Base-by-base conservation (phyloP, 257 asterid species). In the Gentiana dahurica region DNA sequence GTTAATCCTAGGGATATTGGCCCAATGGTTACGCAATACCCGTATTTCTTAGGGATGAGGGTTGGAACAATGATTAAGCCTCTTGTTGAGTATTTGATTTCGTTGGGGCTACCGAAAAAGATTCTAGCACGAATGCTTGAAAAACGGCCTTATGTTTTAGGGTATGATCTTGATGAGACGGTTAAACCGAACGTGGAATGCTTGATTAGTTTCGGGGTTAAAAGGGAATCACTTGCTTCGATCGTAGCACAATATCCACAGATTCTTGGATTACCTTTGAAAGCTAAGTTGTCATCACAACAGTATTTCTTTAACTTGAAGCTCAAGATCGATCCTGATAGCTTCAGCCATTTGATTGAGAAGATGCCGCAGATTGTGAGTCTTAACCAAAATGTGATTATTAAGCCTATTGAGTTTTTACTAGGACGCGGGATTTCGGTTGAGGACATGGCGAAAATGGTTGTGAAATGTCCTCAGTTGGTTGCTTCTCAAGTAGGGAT, bases 1-100 rank as follows among this genome's bases (percentile, higher is more conserved):
- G 98, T 91, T 66, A 80, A 75, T 66, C 94, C 88, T 0, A 81
- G 96, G 70, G 96, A 91, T 62, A 79, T 87, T 45, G 98, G 98
- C n/a, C 94, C 98, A 0, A 91, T 91, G 97, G 93, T 80, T 50
- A 87, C 98, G 5, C 96, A 91, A 50, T 87, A 91, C 70, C 98
- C 98, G 0, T 91, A 81, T 66, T 3, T 87, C 41, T 76, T 91
- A 70, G 98, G 98, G 39, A 85, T 91, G 96, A 81, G 98, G 63
- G 97, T 91, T 12, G 98, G 96, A 69, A 91, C 94, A 0, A 74
- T 71, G 80, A 87, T 87, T 65, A 91, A 87, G 65, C 97, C 95
- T 2, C 80, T 91, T 8, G 94, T 91, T 45, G 98, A 91, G 65
- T 91, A 83, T 70, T 78, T 91, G 71, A 79, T 91, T 57, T 85